Conservation (phyloP, 169 alveolate genomes). For the Cryptosporidium bovis region DNA sequence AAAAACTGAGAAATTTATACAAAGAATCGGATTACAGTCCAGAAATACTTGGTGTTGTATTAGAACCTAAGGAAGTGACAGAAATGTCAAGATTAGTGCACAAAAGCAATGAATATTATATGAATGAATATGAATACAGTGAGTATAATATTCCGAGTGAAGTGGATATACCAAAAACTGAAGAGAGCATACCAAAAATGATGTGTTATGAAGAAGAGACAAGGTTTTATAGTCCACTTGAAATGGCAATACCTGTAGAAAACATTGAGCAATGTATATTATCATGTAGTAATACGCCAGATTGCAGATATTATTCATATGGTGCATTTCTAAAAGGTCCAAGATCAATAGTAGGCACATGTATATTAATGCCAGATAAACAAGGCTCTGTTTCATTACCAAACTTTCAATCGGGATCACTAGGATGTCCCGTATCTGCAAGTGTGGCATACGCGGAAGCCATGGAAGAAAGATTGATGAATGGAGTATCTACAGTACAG, state of each 20-base stretch:
- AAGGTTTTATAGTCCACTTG: constrained; percentile 61
- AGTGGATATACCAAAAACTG: not conserved
- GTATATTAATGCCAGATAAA: constrained; percentile 72
- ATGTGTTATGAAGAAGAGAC: constrained; percentile 70
- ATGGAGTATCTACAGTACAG: constrained; percentile 32
- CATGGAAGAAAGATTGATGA: constrained; percentile 65
- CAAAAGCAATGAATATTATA: constrained; percentile 34
- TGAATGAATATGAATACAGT: not conserved
- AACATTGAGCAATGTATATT: constrained; percentile 63
- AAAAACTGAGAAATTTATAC: not conserved
- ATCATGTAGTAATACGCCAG: constrained; percentile 71
- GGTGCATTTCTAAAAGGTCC: constrained; percentile 72
- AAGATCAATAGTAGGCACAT: constrained; percentile 31
- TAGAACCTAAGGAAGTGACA: constrained; percentile 54
- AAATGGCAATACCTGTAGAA: constrained; percentile 70
- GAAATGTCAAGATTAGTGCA: constrained; percentile 58
- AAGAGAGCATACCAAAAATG: not conserved
- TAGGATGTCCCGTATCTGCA: constrained; percentile 73
- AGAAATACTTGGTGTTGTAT: constrained; percentile 66
- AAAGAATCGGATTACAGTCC: constrained; percentile 32
- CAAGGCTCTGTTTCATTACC: constrained; percentile 67
- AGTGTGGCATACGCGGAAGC: constrained; percentile 72
- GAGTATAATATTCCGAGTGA: not conserved
- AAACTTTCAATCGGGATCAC: constrained; percentile 59
- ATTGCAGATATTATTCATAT: constrained; percentile 58